These are phyloP conservation scores for Leptodermis oblonga DNA, from an alignment of 257 asterid genomes.

Conservation along the genomic window DNA sequence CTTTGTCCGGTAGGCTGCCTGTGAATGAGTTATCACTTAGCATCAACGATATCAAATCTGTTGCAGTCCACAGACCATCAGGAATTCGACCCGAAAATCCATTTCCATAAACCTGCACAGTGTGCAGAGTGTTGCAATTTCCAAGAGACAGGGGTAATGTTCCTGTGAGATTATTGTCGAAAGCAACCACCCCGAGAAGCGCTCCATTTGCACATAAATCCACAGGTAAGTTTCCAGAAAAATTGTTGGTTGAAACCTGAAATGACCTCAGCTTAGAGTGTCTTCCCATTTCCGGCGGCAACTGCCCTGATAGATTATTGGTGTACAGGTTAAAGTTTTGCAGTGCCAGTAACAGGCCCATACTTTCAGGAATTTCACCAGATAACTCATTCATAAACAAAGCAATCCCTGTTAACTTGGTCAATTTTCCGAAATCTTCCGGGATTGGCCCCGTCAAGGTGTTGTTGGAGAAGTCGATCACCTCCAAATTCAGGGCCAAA, in stretches of 20 bases:
- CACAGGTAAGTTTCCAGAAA: constrained; percentile 51
- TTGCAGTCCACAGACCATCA: constrained; percentile 51
- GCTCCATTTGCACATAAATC: constrained; percentile 51
- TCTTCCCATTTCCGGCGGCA: constrained; percentile 72
- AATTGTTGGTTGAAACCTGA: constrained; percentile 49
- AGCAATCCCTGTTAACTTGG: constrained; percentile 47
- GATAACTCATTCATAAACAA: constrained; percentile 53
- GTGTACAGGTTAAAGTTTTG: constrained; percentile 30
- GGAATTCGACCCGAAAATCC: constrained; percentile 57
- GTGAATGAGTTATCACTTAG: constrained; percentile 51
- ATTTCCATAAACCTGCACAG: constrained; percentile 39
- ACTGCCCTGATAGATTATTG: constrained; percentile 62
- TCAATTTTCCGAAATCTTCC: constrained; percentile 55
- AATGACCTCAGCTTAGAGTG: constrained; percentile 44
- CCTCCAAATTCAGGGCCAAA: constrained; percentile 35
- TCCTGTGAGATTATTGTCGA: constrained; percentile 53
- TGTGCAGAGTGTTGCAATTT: constrained; percentile 40
- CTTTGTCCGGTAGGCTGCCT: constrained; percentile 53
- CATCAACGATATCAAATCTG: constrained; percentile 27
- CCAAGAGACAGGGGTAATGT: constrained; percentile 58
- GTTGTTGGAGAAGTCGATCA: constrained; percentile 57
- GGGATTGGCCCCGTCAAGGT: constrained; percentile 61
- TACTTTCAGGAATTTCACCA: constrained; percentile 58
- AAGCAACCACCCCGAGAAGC: constrained; percentile 44
- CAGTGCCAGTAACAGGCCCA: constrained; percentile 51